Evolutionary conservation across 2,329 filamentous ascomycete genomes (phyloP).

Genomic region (Amphichorda felina): DNA sequence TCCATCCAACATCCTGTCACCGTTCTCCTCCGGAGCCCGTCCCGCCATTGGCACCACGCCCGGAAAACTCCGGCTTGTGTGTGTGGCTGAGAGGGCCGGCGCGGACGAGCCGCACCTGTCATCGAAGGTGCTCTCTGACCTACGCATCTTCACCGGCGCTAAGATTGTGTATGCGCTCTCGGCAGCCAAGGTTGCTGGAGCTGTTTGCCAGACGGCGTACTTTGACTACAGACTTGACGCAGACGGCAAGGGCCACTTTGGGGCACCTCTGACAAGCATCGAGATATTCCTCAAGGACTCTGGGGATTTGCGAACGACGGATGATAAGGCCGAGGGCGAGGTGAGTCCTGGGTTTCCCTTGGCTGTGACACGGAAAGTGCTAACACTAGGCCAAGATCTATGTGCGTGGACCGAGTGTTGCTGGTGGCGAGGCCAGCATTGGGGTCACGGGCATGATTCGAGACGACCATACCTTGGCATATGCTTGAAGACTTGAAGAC

Average conservation of each 20-base stretch:
- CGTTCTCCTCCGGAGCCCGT: constrained; percentile 43
- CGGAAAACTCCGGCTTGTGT: constrained; percentile 70
- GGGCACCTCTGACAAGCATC: constrained; percentile 65
- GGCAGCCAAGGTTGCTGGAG: constrained; percentile 72
- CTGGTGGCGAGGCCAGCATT: constrained; percentile 51
- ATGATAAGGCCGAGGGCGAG: constrained; percentile 50
- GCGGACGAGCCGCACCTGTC: constrained; percentile 51
- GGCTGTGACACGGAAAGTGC: no score
- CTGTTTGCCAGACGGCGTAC: constrained; percentile 74
- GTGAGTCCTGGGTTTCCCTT: constrained; percentile 31
- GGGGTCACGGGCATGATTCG: constrained; percentile 54
- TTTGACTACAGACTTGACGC: constrained; percentile 67
- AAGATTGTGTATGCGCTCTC: constrained; percentile 79
- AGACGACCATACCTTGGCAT: constrained; percentile 62
- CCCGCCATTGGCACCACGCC: constrained; percentile 48
- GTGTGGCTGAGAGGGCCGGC: constrained; percentile 63
- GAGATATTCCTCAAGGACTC: constrained; percentile 66
- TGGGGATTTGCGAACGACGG: constrained; percentile 46
- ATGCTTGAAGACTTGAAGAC: constrained; percentile 12
- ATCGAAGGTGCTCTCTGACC: constrained; percentile 60
- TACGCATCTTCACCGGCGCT: constrained; percentile 70
- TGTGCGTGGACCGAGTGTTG: constrained; percentile 62
- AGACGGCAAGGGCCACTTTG: constrained; percentile 52
- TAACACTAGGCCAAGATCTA: constrained; percentile 39
- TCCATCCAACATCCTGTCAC: constrained; percentile 35